Percentiles rank a stretch among this genome's conserved stretches.
phyloP scores from a whole-genome alignment of 2,329 filamentous ascomycete genomes.

The Huntiella decipiens region DNA sequence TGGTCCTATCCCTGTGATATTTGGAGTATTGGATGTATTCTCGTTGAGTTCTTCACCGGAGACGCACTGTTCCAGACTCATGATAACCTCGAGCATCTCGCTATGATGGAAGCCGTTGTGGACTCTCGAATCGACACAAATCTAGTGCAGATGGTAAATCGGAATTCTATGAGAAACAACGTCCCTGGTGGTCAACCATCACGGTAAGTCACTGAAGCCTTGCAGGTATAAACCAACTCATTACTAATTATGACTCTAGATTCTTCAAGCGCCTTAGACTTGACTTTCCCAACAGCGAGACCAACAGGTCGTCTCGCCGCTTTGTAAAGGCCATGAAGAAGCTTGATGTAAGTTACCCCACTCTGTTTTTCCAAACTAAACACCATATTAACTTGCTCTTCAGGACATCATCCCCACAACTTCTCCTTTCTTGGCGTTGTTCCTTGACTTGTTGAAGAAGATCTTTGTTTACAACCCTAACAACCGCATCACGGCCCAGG shows the following conservation, averaged over 20 bases:
- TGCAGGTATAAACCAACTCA: neutral
- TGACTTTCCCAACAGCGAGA: slow-evolving; percentile 45
- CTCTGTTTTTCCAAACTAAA: no score
- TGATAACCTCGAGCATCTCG: slow-evolving; percentile 52
- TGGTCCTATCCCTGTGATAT: slow-evolving; percentile 58
- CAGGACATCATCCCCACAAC: slow-evolving; percentile 46
- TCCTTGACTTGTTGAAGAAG: slow-evolving; percentile 43
- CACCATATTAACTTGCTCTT: neutral
- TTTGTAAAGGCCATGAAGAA: slow-evolving; percentile 58
- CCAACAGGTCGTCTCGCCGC: slow-evolving; percentile 41
- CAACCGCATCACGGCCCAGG: slow-evolving; percentile 46
- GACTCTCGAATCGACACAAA: slow-evolving; percentile 37
- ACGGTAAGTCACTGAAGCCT: slow-evolving; percentile 28
- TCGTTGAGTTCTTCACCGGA: slow-evolving; percentile 54
- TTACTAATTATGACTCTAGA: slow-evolving; percentile 20
- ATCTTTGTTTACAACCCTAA: slow-evolving; percentile 51
- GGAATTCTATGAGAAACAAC: slow-evolving; percentile 30
- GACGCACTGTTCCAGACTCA: slow-evolving; percentile 56
- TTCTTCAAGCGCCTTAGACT: slow-evolving; percentile 48
- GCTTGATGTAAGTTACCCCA: slow-evolving; percentile 31
- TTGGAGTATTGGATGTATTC: slow-evolving; percentile 55
- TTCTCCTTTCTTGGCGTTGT: slow-evolving; percentile 40
- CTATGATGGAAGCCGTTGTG: slow-evolving; percentile 58
- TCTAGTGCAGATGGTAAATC: slow-evolving; percentile 37
- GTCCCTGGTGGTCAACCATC: slow-evolving; percentile 41